These are phyloP conservation scores for Monotropa hypopitys DNA, from an alignment of 179 eudicot genomes.

Conservation along the genomic window DNA sequence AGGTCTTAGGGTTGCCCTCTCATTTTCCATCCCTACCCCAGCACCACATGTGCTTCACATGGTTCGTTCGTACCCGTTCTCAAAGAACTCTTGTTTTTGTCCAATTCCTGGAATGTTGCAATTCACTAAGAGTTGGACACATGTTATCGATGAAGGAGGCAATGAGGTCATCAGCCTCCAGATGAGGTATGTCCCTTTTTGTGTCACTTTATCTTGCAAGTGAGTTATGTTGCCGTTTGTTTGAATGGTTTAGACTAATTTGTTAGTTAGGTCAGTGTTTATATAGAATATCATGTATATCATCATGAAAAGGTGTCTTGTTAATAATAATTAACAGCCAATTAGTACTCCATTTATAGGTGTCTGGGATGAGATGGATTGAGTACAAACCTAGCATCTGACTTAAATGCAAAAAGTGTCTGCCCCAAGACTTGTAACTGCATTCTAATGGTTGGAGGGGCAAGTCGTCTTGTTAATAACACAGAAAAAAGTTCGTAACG, in stretches of 20 bases:
- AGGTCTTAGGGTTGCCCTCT: constrained; percentile 49
- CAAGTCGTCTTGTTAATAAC: neutral
- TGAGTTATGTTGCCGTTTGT: neutral
- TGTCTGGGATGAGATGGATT: too few species aligned
- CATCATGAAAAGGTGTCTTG: neutral
- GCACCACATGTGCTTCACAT: constrained; percentile 47
- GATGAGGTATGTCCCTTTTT: constrained; percentile 45
- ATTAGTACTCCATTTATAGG: too few species aligned
- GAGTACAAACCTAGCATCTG: too few species aligned
- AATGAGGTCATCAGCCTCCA: constrained; percentile 54
- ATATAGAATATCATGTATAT: neutral
- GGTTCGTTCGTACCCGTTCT: constrained; percentile 29
- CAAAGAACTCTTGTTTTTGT: constrained; percentile 40
- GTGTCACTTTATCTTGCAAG: neutral
- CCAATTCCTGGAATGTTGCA: constrained; percentile 41
- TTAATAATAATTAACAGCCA: too few species aligned
- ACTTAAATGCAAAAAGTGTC: too few species aligned
- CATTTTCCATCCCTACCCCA: constrained; percentile 52
- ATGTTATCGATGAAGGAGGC: constrained; percentile 49
- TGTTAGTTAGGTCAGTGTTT: neutral
- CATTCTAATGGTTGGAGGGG: too few species aligned
- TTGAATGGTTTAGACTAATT: constrained; percentile 1
- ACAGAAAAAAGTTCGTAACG: neutral
- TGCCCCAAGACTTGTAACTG: too few species aligned
- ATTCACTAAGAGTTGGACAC: constrained; percentile 38